A percentile compares a stretch with the other conserved stretches of the same genome.
phyloP scores from a whole-genome alignment of 2,329 filamentous ascomycete genomes.

The Didymella pinodella region DNA sequence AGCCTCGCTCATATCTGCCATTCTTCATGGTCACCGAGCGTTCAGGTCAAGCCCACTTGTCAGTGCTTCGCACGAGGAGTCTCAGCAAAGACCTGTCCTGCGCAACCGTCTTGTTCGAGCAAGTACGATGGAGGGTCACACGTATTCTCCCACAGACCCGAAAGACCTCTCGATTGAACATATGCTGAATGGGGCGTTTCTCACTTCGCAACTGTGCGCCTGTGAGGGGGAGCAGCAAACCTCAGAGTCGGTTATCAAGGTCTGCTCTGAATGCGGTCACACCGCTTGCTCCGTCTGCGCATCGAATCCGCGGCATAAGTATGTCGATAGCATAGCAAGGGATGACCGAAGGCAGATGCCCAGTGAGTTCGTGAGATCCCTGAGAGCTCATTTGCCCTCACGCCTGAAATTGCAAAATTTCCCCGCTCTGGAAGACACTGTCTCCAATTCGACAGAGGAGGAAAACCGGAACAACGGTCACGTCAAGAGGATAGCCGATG shows the following conservation, averaged over 20 bases:
- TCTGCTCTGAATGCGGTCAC: slow-evolving; percentile 62
- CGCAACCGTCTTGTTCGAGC: slow-evolving; percentile 2
- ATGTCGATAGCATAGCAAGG: slow-evolving; percentile 28
- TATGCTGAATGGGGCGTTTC: slow-evolving; percentile 33
- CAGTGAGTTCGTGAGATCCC: slow-evolving; percentile 53
- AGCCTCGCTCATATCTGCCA: slow-evolving; percentile 65
- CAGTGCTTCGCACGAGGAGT: background rate
- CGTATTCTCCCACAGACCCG: background rate
- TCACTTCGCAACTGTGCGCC: slow-evolving; percentile 60
- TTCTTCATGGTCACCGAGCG: slow-evolving; percentile 54
- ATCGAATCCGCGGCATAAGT: slow-evolving; percentile 62
- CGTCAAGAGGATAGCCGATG: slow-evolving; percentile 19
- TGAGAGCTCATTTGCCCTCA: slow-evolving; percentile 45
- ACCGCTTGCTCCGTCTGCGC: slow-evolving; percentile 63
- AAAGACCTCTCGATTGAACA: slow-evolving; percentile 22
- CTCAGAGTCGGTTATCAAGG: slow-evolving; percentile 52
- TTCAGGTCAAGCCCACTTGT: slow-evolving; percentile 8
- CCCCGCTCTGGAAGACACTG: slow-evolving; percentile 13
- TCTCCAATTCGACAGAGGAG: background rate
- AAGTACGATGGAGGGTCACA: background rate
- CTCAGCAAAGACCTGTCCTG: background rate
- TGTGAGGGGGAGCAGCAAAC: slow-evolving; percentile 62
- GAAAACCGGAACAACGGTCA: slow-evolving; percentile 16
- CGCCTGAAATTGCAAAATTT: slow-evolving; percentile 33
- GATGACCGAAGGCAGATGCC: slow-evolving; percentile 49